Percentiles rank a stretch among this genome's conserved stretches.
Evolutionary conservation across 78 protist species (phyloP).

Genomic region (Cyanophora paradoxa): DNA sequence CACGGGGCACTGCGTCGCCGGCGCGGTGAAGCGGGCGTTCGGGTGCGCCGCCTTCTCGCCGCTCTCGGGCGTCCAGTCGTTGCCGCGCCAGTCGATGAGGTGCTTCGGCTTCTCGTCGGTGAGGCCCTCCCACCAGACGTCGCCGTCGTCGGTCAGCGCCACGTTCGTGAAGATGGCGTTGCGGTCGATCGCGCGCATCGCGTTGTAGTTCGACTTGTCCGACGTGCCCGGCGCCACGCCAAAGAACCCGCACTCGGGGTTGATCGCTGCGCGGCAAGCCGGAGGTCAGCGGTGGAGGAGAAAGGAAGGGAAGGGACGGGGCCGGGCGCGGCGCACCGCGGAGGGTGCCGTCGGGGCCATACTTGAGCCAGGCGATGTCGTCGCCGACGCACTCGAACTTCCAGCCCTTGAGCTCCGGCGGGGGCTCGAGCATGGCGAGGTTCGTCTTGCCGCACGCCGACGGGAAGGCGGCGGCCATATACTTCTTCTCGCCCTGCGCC

Average conservation of each 20-base stretch:
- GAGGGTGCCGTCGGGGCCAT: conserved; percentile 56
- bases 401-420: conserved; percentile 63
- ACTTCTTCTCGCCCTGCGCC: conserved; percentile 16
- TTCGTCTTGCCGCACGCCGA: conserved; percentile 90
- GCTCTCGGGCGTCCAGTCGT: conserved; percentile 65
- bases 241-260: conserved; percentile 87
- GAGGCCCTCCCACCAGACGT: conserved; percentile 88
- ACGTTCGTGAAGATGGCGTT: conserved; percentile 84
- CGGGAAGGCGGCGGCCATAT: conserved; percentile 89
- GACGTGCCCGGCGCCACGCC: conserved; percentile 92
- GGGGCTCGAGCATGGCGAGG: conserved; percentile 65
- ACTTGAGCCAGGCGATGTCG: conserved; percentile 83
- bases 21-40: conserved; percentile 81
- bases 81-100: conserved; percentile 62
- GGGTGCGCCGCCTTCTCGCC: conserved; percentile 71
- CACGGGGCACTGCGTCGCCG: conserved; percentile 73
- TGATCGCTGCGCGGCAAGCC: too few species aligned
- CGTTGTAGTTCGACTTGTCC: conserved; percentile 59
- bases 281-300: too few species aligned
- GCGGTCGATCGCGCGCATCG: conserved; percentile 45
- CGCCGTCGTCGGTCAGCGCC: conserved; percentile 70
- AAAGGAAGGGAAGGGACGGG: too few species aligned
- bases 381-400: conserved; percentile 78
- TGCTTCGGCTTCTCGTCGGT: conserved; percentile 36
- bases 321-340: too few species aligned